phyloP scores from a whole-genome alignment of 2,329 filamentous ascomycete genomes.

The Phyllosticta paracitricarpa region DNA sequence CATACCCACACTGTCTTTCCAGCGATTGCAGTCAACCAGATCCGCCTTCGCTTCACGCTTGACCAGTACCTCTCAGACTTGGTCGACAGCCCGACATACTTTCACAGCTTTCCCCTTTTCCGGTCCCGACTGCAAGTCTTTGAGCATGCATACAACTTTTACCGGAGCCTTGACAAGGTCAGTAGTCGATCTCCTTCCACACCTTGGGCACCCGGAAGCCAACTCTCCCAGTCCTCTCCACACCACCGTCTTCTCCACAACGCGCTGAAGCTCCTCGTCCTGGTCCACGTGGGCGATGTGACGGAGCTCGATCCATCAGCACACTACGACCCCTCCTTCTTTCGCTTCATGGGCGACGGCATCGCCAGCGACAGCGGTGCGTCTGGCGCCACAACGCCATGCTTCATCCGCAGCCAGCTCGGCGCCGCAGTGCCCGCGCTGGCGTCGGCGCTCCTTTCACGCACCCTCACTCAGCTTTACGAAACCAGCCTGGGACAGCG shows the following conservation, averaged over 20 bases:
- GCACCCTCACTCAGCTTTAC: slow-evolving; percentile 24
- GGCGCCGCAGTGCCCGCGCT: slow-evolving; percentile 25
- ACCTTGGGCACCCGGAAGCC: slow-evolving; percentile 5
- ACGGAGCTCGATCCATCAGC: slow-evolving; percentile 19
- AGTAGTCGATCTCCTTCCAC: not conserved
- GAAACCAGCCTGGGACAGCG: slow-evolving; percentile 21
- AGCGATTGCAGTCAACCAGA: slow-evolving; percentile 19
- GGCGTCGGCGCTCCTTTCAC: slow-evolving; percentile 22
- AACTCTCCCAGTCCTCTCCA: slow-evolving; percentile 13
- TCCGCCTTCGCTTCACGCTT: slow-evolving; percentile 16
- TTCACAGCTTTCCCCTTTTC: slow-evolving; percentile 26
- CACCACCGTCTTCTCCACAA: slow-evolving; percentile 21
- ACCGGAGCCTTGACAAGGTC: slow-evolving; percentile 1
- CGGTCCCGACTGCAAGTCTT: slow-evolving; percentile 24
- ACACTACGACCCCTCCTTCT: slow-evolving; percentile 3
- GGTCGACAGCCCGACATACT: slow-evolving; percentile 19
- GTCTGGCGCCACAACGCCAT: slow-evolving; percentile 21
- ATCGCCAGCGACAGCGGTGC: not conserved
- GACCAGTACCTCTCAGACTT: slow-evolving; percentile 24
- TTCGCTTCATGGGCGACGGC: slow-evolving; percentile 11
- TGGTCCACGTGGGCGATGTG: slow-evolving; percentile 29
- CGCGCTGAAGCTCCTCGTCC: slow-evolving; percentile 28
- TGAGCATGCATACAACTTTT: slow-evolving; percentile 24
- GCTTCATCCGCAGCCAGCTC: slow-evolving; percentile 30
- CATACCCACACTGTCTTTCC: slow-evolving; percentile 26